A percentile compares a stretch with the other conserved stretches of the same genome.
phyloP scores from a whole-genome alignment of 2,329 filamentous ascomycete species.

The Septoria linicola region DNA sequence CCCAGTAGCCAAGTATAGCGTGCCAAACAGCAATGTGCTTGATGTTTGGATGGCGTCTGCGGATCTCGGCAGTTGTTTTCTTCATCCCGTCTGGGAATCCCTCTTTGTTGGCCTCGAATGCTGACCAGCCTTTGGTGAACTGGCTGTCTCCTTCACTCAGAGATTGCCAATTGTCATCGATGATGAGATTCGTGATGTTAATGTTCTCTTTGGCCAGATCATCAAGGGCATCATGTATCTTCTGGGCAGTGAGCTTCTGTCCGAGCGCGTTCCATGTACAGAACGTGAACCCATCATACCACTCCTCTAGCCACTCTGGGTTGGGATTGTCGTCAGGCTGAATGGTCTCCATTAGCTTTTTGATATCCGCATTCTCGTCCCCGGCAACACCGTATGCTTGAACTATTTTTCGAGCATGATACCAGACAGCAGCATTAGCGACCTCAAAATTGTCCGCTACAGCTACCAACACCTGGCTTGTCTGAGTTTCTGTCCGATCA shows the following conservation, averaged over 20 bases:
- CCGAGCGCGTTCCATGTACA: constrained; percentile 97
- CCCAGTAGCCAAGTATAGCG: constrained; percentile 85
- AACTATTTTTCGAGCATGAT: constrained; percentile 73
- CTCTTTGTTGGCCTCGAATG: constrained; percentile 79
- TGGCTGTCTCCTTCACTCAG: constrained; percentile 59
- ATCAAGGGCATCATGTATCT: constrained; percentile 73
- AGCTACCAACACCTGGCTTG: constrained; percentile 66
- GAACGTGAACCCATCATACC: constrained; percentile 83
- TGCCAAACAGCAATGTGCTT: constrained; percentile 93
- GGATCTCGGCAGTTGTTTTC: constrained; percentile 66
- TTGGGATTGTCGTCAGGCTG: constrained; percentile 51
- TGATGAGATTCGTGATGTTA: constrained; percentile 79
- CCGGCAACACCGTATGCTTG: constrained; percentile 44
- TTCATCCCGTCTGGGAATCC: constrained; percentile 80
- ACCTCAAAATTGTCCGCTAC: constrained; percentile 71
- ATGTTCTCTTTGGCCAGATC: constrained; percentile 69
- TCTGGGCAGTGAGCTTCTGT: constrained; percentile 75
- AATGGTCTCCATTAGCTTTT: constrained; percentile 43
- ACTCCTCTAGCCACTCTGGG: constrained; percentile 64
- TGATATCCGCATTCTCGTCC: constrained; percentile 36
- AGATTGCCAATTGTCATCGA: constrained; percentile 96
- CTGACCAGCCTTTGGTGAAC: constrained; percentile 63
- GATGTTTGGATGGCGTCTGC: constrained; percentile 65
- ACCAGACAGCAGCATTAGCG: constrained; percentile 78
- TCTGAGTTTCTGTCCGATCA: constrained; percentile 59